A percentile compares a stretch with the other conserved stretches of the same genome.
These are phyloP conservation scores for Stropharia rugosoannulata DNA, from an alignment of 768 basidiomycete species.

Conservation along the genomic window DNA sequence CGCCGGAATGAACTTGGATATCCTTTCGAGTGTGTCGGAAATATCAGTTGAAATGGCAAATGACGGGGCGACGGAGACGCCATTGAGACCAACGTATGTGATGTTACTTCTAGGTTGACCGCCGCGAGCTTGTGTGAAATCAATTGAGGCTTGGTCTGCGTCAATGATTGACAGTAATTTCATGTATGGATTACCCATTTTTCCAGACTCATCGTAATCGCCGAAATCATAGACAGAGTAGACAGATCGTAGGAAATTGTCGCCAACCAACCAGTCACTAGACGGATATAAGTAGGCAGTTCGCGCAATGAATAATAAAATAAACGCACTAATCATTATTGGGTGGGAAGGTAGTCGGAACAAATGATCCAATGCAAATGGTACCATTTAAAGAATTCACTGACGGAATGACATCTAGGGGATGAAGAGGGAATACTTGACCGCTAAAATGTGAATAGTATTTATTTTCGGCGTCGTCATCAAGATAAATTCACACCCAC, in stretches of 20 bases:
- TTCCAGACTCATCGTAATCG: constrained; percentile 62
- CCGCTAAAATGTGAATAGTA: constrained; percentile 40
- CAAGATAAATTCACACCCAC: constrained; percentile 38
- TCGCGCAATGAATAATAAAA: not conserved
- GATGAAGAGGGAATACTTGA: constrained; percentile 76
- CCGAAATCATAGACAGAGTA: constrained; percentile 87
- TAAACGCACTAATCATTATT: constrained; percentile 64
- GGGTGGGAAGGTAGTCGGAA: constrained; percentile 61
- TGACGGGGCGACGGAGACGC: constrained; percentile 36
- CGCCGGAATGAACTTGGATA: constrained; percentile 67
- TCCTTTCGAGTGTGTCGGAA: constrained; percentile 56
- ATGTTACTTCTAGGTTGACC: constrained; percentile 64
- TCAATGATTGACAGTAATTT: constrained; percentile 70
- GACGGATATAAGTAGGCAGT: constrained; percentile 1
- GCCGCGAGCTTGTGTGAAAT: constrained; percentile 70
- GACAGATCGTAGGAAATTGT: constrained; percentile 79
- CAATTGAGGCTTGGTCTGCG: constrained; percentile 65
- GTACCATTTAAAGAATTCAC: constrained; percentile 37
- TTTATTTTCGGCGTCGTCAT: not conserved
- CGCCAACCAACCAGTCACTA: constrained; percentile 84
- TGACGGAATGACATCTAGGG: constrained; percentile 67
- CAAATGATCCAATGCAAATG: constrained; percentile 72
- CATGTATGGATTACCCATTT: constrained; percentile 77
- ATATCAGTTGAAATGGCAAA: constrained; percentile 60
- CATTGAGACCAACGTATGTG: constrained; percentile 58